Base-by-base conservation (phyloP, 495 filamentous ascomycete genomes). In the Podospora comata region DNA sequence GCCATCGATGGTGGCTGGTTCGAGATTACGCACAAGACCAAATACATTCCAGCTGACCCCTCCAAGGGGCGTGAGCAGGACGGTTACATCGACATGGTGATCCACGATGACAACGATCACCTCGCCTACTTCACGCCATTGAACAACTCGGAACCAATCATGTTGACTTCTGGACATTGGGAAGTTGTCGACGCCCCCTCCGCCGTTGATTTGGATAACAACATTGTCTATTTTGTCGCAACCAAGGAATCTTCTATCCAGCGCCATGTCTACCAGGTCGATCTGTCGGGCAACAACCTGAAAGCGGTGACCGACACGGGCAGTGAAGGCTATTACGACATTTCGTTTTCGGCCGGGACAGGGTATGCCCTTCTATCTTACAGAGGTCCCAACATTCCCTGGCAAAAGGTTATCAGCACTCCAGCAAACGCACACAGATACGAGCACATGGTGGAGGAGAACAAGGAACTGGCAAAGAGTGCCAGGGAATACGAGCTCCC, bases 1-100 rank as follows among this genome's bases (percentile, higher is more conserved):
- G 85, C 86, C 30, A 79, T 97, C 6, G 95, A 99, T 77, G 94
- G 94, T 15, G 95, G 95, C 57, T 99, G 95, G 95, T 95, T 98
- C 70, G 95, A 99, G 78, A 91, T 97, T 48, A 91, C 93, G 1
- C 88, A 98, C 71, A 85, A 88, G 32, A 97, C 95, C 3, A 86
- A 82, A 67, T 97, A 90, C 73, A 90, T 99, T 64, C 96, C 95
- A 7, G 91, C 93, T 3, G 90, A 97, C 75, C 87, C 91, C 53
- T 71, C 77, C 26, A 93, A 91, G 70, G 92, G 92, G 18, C 88
- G 95, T 13, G 82, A 84, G 48, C 78, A 93, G 23, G 92, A 96
- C 75, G 95, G 95, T 4, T 99, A 99, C 74, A 87, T 99, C 68
- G 95, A 99, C 79, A 94, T 91, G 0, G 81, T 99, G 56, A 91